These are phyloP conservation scores for Grammothele lineata DNA, from an alignment of 768 basidiomycete genomes.

Conservation along the genomic window DNA sequence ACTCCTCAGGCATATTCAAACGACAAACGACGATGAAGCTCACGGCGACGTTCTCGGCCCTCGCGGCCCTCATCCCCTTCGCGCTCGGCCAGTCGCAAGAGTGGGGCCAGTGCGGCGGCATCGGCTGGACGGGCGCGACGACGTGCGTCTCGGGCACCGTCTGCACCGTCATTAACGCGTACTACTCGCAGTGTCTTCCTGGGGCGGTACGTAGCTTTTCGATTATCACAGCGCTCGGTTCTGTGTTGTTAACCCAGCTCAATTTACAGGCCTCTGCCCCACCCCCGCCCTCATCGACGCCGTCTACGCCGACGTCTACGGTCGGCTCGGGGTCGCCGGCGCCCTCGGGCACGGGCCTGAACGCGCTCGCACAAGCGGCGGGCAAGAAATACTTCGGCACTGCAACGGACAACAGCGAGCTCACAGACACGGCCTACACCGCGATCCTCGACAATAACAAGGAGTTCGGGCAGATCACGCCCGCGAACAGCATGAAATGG, in stretches of 20 bases:
- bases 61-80: conserved; percentile 25
- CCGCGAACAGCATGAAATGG: conserved; percentile 57
- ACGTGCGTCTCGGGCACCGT: conserved; percentile 38
- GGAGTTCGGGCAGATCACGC: conserved; percentile 44
- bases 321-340: conserved; percentile 2
- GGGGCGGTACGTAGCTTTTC: conserved; percentile 14
- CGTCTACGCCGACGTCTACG: conserved; percentile 8
- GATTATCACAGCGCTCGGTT: conserved; percentile 8
- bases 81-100: conserved; percentile 22
- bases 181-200: conserved; percentile 43
- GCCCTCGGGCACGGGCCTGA: conserved; percentile 19
- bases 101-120: conserved; percentile 33
- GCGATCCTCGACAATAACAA: conserved; percentile 34
- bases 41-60: conserved; percentile 22
- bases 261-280: not conserved
- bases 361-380: conserved; percentile 35
- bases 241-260: not conserved
- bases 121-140: conserved; percentile 32
- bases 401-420: conserved; percentile 45
- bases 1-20: not conserved
- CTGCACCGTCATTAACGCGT: conserved; percentile 36
- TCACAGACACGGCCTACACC: conserved; percentile 39
- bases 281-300: not conserved
- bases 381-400: conserved; percentile 48
- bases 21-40: conserved; percentile 17